Conservation (phyloP, 2,329 filamentous ascomycete species). For the Salinomyces thailandicus region DNA sequence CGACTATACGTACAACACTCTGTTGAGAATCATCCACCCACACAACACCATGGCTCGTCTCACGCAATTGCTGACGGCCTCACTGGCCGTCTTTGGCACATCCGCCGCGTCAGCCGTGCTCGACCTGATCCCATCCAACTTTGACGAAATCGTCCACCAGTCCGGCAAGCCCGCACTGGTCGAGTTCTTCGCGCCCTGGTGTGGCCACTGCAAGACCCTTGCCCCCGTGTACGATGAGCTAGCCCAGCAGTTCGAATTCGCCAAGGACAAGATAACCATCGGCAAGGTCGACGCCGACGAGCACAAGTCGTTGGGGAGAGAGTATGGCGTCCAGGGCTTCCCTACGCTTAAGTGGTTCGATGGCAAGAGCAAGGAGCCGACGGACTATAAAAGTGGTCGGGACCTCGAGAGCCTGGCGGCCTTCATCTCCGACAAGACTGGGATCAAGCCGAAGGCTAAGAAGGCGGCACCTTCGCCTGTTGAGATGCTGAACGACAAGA, state of each 20-base stretch:
- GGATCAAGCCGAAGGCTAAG: constrained; percentile 66
- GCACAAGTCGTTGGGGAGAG: constrained; percentile 72
- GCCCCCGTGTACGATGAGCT: constrained; percentile 93
- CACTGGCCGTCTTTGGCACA: constrained; percentile 39
- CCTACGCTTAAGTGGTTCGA: constrained; percentile 97
- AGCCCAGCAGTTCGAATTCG: constrained; percentile 59
- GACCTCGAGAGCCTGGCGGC: constrained; percentile 74
- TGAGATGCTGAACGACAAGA: constrained; percentile 65
- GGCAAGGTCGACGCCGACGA: constrained; percentile 94
- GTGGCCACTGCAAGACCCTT: constrained; percentile 96
- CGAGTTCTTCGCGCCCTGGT: constrained; percentile 98
- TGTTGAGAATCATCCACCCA: background rate
- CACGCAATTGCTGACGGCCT: constrained; percentile 36
- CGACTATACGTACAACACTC: no score
- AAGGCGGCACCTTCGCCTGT: constrained; percentile 63
- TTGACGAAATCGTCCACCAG: constrained; percentile 79
- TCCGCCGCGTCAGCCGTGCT: constrained; percentile 73
- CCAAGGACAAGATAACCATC: constrained; percentile 68
- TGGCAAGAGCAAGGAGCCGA: constrained; percentile 76
- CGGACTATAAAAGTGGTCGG: constrained; percentile 76
- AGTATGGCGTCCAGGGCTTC: constrained; percentile 86
- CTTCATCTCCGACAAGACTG: constrained; percentile 81
- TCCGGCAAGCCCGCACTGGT: constrained; percentile 92
- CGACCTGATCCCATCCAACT: constrained; percentile 82
- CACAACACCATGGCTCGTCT: constrained; percentile 35